Base-by-base conservation (phyloP, 2,329 filamentous ascomycete genomes). In the Curvularia verruculosa region DNA sequence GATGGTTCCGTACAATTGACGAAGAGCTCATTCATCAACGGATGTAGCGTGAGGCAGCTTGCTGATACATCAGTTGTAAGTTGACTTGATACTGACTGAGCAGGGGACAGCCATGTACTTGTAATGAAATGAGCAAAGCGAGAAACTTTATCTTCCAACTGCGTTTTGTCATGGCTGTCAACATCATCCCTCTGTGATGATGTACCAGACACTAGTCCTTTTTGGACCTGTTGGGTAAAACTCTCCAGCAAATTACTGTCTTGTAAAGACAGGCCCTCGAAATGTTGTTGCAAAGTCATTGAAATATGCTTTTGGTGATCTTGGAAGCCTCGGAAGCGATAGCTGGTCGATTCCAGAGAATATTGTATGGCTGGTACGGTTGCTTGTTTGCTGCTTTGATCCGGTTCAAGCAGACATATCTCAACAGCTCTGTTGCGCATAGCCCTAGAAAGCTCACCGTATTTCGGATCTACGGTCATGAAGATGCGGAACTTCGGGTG, bases 391-490 rank as follows among this genome's bases (percentile, higher is more conserved):
- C 12, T 12, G 18, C 31, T 23, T 7, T 61, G 55, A 6, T 64
- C 61, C 7, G 60, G 19, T n/a, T 71, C 60, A 1, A 77, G 56
- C 2, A 99, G 81, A 69, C 88, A 95, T 9, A 99, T 89, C 76
- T 99, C 96, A 24, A 97, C 84, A 47, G 92, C 92, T 74, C 95
- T 87, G 77, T 99, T 99, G 55, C 96, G 85, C 95, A 99, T 99
- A 0, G 95, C 95, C 61, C 95, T 85, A 3, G 95, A 99, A 8
- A 99, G 82, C 75, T 99, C 95, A 18, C 95, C 96, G 74, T 96
- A 91, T 48, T 89, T 87, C 44, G 95, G 88, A 74, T 99, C 94
- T 81, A 96, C 90, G 0, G 94, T 98, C 73, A 99, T 80, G 77
- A 99, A 98, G 19, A 99, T 87, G 55, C 94, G 85, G 77, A 99